A percentile compares a stretch with the other conserved stretches of the same genome.
Conservation (phyloP, 305 asterid species). For the Nicotiana rustica region DNA sequence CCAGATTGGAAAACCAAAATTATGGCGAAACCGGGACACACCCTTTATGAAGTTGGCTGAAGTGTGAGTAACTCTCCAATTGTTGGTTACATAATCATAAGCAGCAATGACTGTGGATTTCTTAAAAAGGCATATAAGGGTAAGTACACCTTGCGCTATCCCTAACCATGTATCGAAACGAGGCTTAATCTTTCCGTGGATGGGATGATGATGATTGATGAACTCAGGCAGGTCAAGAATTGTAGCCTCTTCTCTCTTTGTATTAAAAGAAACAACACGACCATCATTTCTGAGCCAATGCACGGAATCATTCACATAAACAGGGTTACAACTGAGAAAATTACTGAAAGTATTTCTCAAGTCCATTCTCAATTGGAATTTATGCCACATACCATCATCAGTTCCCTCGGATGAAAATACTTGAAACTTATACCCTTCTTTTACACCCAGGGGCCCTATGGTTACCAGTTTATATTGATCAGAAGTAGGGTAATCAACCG, state of each 20-base stretch:
- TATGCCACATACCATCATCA: not conserved
- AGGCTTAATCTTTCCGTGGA: not conserved
- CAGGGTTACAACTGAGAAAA: not conserved
- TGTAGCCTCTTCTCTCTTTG: not conserved
- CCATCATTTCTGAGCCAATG: constrained; percentile 1
- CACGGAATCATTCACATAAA: not conserved
- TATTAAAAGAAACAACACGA: not conserved
- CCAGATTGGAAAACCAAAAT: not conserved
- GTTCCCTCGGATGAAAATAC: not conserved
- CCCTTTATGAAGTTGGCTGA: not conserved
- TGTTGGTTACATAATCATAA: not conserved
- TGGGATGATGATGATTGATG: not conserved
- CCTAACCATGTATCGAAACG: not conserved
- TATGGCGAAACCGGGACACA: not conserved
- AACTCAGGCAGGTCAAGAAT: not conserved
- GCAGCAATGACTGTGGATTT: not conserved
- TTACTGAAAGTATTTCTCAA: too few species aligned
- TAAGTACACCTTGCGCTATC: not conserved
- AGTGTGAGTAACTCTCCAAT: not conserved
- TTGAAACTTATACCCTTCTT: not conserved
- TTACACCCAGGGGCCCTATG: not conserved
- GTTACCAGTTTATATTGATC: constrained; percentile 15
- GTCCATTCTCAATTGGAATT: not conserved
- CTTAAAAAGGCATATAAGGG: not conserved
- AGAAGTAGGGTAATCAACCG: not conserved